Percentiles rank a stretch among this genome's conserved stretches.
Evolutionary conservation across 2,329 filamentous ascomycete genomes (phyloP).

Genomic region (Pochonia chlamydosporia): DNA sequence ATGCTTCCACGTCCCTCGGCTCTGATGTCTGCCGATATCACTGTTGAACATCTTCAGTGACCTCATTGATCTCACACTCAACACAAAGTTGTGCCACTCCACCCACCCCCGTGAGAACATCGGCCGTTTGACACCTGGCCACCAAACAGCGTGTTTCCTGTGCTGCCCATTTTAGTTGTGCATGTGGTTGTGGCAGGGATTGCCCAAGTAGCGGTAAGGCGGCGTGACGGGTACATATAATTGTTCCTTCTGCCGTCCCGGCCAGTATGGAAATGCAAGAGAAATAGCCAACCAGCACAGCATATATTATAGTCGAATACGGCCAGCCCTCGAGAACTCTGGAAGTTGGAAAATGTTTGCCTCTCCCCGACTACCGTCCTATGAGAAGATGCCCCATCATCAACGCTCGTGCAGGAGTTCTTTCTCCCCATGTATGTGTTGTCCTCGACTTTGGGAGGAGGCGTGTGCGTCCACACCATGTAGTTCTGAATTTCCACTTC

Average conservation of each 20-base stretch:
- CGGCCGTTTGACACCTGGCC: not conserved
- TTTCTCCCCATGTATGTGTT: constrained; percentile 4
- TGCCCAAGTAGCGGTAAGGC: constrained; percentile 4
- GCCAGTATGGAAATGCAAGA: not conserved
- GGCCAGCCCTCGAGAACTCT: not conserved
- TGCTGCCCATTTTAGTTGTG: not conserved
- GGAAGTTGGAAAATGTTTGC: not conserved
- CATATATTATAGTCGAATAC: not conserved
- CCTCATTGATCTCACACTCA: not conserved
- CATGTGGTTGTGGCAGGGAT: not conserved
- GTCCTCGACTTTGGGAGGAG: constrained; percentile 1
- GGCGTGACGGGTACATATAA: not conserved
- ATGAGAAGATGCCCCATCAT: constrained; percentile 39
- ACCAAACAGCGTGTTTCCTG: not conserved
- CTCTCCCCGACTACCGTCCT: constrained; percentile 20
- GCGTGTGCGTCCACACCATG: constrained; percentile 1
- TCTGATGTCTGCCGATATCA: not conserved
- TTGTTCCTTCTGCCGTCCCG: not conserved
- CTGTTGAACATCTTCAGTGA: not conserved
- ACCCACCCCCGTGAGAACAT: not conserved
- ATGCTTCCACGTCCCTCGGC: not conserved
- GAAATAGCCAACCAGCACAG: not conserved
- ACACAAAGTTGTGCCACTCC: not conserved
- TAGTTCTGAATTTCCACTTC: constrained; percentile 1
- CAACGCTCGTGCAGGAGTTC: constrained; percentile 15